Evolutionary conservation across 208 protist genomes (phyloP), one percentile per base, ranked within the genome.

Genomic region (Phytomonas sp.): DNA sequence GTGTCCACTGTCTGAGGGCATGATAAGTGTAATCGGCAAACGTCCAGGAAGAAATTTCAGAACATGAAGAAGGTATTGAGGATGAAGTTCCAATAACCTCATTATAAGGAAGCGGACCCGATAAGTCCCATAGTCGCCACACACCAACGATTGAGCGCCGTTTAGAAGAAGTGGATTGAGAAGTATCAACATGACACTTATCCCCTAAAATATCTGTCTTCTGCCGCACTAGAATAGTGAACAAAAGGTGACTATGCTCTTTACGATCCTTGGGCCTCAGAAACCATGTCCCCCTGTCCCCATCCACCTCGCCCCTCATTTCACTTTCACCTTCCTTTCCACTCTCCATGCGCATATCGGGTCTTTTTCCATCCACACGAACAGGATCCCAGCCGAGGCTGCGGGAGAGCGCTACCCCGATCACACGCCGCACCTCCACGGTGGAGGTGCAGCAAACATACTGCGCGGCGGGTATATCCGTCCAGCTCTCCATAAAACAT

Each of bases 81-180:
- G 45, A 56, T 56, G 45, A 56, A 56, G 45, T 56, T 23, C 0
- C 45, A 26, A 56, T 26, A 11, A 16, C 45, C 2, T 0, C 45
- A 23, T 56, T 56, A 56, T 56, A 11, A 6, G 45, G 45, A 26
- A 56, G 16, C 8, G 76, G 76, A 6, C 68, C 71, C 7, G 76
- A 63, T 34, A 80, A 16, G 37, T 80, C 76, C 76, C 76, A 80
- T 66, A 80, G 37, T 60, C 73, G 72, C 76, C 76, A 80, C 23
- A 80, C 71, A 4, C 76, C 76, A 14, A 71, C 71, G 2, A 61
- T 26, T 56, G 19, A 56, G 26, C 45, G 45, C 6, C 45, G 6
- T 26, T 56, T 56, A 1, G 45, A 6, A 26, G 16, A 26, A 26
- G 19, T 56, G 45, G 11, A 19, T 23, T 56, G 45, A 0, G 19